Evolutionary conservation across 306 rosid genomes (phyloP).

Genomic region (Trichosanthes truncata): DNA sequence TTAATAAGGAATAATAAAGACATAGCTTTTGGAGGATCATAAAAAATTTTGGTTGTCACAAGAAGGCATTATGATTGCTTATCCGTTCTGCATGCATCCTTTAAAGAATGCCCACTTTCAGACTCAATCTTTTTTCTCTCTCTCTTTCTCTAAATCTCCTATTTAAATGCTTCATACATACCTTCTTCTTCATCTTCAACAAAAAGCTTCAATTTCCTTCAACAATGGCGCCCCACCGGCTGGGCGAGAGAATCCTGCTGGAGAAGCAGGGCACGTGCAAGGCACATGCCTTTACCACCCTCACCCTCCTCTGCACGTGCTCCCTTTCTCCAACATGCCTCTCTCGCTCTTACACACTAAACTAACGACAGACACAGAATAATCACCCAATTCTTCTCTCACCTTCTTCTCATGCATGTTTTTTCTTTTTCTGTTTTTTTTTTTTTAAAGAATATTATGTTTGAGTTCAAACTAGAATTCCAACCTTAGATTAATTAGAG

Average conservation of each 20-base stretch:
- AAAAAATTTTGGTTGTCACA: not conserved
- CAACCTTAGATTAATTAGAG: too few species aligned
- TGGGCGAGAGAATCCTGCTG: constrained; percentile 56
- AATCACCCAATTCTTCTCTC: not conserved
- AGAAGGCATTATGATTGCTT: constrained; percentile 1
- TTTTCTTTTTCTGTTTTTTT: too few species aligned
- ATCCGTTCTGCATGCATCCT: not conserved
- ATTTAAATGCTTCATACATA: constrained; percentile 31
- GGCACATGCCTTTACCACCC: not conserved
- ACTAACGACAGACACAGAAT: not conserved
- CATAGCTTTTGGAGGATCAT: not conserved
- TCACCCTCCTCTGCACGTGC: constrained; percentile 60
- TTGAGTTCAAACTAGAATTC: not conserved
- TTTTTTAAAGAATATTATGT: not conserved
- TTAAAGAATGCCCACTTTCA: constrained; percentile 58
- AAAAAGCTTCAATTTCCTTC: not conserved
- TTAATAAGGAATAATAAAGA: not conserved
- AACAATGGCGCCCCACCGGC: constrained; percentile 7
- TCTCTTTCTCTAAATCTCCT: constrained; percentile 1
- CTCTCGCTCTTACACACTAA: constrained; percentile 24
- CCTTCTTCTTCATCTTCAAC: not conserved
- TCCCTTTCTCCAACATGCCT: constrained; percentile 86
- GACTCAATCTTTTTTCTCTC: constrained; percentile 52
- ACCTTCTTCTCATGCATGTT: not conserved
- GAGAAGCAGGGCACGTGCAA: constrained; percentile 99